Evolutionary conservation across 2,329 filamentous ascomycete species (phyloP).

Genomic region (Annulohypoxylon truncatum): DNA sequence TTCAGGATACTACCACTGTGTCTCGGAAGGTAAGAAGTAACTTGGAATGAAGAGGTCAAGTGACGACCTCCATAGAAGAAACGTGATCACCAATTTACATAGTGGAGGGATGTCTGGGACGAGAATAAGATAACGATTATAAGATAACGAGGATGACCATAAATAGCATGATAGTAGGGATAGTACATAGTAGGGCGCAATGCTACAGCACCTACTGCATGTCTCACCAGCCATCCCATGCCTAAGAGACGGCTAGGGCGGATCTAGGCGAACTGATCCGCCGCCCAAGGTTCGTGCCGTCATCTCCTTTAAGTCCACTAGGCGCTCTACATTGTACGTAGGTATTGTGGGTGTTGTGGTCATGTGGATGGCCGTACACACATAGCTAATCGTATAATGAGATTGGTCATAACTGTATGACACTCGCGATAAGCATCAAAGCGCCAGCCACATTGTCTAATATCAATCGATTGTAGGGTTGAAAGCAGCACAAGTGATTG

Average conservation of each 20-base stretch:
- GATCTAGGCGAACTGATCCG: slow-evolving; percentile 37
- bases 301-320: neutral
- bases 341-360: neutral
- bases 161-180: slow-evolving; percentile 26
- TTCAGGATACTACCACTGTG: slow-evolving; percentile 38
- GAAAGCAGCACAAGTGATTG: slow-evolving; percentile 18
- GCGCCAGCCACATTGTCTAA: slow-evolving; percentile 17
- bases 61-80: slow-evolving; percentile 42
- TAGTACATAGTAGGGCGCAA: slow-evolving; percentile 20
- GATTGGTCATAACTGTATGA: slow-evolving; percentile 4
- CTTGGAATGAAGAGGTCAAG: slow-evolving; percentile 44
- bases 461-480: slow-evolving; percentile 14
- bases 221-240: slow-evolving; percentile 17
- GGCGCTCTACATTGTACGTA: neutral
- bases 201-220: slow-evolving; percentile 16
- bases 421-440: slow-evolving; percentile 26
- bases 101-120: slow-evolving; percentile 32
- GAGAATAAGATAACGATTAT: slow-evolving; percentile 36
- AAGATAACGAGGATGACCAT: slow-evolving; percentile 37
- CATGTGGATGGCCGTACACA: slow-evolving; percentile 28
- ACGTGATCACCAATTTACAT: slow-evolving; percentile 43
- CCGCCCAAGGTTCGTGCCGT: slow-evolving; percentile 32
- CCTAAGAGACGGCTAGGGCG: slow-evolving; percentile 36
- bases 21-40: slow-evolving; percentile 31
- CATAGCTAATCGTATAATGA: neutral